Evolutionary conservation across 2,329 filamentous ascomycete species (phyloP), one percentile per base, ranked within the genome.

Genomic region (Diaporthe eres): DNA sequence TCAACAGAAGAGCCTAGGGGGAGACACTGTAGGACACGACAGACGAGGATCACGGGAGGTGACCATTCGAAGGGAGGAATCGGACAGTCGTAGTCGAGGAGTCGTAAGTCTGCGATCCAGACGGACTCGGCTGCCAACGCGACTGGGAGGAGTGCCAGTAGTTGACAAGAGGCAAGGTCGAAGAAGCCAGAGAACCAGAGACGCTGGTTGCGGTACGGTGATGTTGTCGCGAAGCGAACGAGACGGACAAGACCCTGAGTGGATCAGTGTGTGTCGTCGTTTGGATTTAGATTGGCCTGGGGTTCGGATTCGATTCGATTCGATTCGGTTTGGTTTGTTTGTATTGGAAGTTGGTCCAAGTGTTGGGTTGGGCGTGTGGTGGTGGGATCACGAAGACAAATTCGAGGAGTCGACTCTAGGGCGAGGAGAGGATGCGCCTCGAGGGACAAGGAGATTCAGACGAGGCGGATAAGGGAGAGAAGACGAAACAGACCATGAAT

Each of bases 1-100:
- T 81, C 81, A 83, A 87, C 84, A 86, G 53, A 31, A 53, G 68
- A 58, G 75, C 61, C 67, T 63, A 71, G 37, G 39, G 78, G 78
- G 78, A 78, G 75, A 77, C 53, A 55, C 72, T 61, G 76, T 34
- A 44, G 76, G 25, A 34, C 72, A 53, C 60, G 25, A 60, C 70
- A 67, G 63, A 77, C 71, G 72, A 76, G 70, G 74, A 71, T 76
- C 55, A 74, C 71, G 55, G 72, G 77, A 68, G 58, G 34, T 60
- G 74, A 70, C 60, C 57, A 63, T 74, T 70, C 51, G 72, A 70
- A 73, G 72, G 31, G 31, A 58, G 70, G 51, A 55, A 22, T 72
- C 71, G 63, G 53, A 37, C 34, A 49, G 19, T 60, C 49, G 57
- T 53, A 22, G 65, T 74, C 63, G 71, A 72, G 55, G 25, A 42